Percentiles rank a stretch among this genome's conserved stretches.
These are phyloP conservation scores for Aureobasidium sp. DNA, from an alignment of 2,329 filamentous ascomycete genomes.

Conservation along the genomic window DNA sequence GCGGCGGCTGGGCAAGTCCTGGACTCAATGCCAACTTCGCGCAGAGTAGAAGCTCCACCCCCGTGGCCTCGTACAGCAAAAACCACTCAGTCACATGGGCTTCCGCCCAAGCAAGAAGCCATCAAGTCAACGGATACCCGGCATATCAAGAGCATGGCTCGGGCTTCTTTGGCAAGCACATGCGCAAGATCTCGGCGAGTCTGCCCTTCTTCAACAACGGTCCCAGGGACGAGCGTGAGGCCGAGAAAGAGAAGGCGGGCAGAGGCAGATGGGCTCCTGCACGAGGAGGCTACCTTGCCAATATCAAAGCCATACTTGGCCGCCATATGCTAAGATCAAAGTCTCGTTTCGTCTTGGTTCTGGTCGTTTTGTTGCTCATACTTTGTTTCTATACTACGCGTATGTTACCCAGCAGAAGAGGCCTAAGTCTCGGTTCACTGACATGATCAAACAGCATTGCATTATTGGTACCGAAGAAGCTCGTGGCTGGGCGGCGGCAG, in stretches of 20 bases:
- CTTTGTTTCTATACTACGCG: conserved; percentile 65
- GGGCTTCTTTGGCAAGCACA: conserved; percentile 81
- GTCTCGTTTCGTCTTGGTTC: conserved; percentile 52
- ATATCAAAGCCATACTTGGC: conserved; percentile 32
- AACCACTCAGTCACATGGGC: conserved; percentile 68
- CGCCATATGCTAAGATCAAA: conserved; percentile 53
- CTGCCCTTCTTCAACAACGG: conserved; percentile 63
- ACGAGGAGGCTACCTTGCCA: conserved; percentile 29
- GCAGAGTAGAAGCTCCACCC: conserved; percentile 20
- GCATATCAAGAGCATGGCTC: conserved; percentile 71
- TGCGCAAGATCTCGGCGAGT: conserved; percentile 70
- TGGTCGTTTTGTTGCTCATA: conserved; percentile 54
- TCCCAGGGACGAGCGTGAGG: conserved; percentile 44
- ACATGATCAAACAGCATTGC: conserved; percentile 40
- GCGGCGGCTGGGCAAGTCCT: conserved; percentile 83
- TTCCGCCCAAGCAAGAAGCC: conserved; percentile 68
- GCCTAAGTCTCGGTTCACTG: neutral
- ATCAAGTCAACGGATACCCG: conserved; percentile 65
- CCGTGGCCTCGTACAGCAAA: conserved; percentile 36
- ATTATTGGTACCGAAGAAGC: conserved; percentile 61
- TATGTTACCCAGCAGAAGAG: conserved; percentile 45
- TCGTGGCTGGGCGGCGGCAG: conserved; percentile 71
- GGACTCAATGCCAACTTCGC: conserved; percentile 58
- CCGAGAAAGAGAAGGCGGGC: conserved; percentile 70
- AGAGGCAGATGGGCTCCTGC: conserved; percentile 50